Conservation (phyloP, 495 filamentous ascomycete species). For the Podospora sp. region DNA sequence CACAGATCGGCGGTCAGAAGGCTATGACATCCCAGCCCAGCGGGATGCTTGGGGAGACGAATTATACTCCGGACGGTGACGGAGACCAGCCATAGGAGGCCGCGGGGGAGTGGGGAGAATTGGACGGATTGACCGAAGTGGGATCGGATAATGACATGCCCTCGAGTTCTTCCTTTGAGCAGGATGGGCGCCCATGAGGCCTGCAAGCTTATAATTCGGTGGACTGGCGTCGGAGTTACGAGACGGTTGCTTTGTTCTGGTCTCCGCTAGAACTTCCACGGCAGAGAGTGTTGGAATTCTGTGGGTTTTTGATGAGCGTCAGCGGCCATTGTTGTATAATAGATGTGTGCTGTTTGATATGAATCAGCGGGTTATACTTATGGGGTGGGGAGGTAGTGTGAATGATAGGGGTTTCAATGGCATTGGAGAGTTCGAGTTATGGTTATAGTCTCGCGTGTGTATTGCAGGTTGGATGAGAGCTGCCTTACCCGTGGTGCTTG, state of each 20-base stretch:
- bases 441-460: too few species aligned
- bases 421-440: not conserved
- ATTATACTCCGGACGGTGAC: constrained; percentile 66
- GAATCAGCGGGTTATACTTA: not conserved
- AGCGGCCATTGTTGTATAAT: not conserved
- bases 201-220: not conserved
- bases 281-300: not conserved
- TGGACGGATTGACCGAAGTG: too few species aligned
- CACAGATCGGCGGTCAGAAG: constrained; percentile 50
- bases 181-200: not conserved
- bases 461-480: too few species aligned
- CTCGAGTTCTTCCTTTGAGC: not conserved
- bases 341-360: not conserved
- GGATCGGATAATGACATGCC: not conserved
- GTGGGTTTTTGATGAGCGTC: not conserved
- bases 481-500: too few species aligned
- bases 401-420: not conserved
- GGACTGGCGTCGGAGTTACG: constrained; percentile 14
- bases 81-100: constrained; percentile 28
- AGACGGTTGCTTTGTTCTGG: constrained; percentile 1
- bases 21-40: constrained; percentile 41
- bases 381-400: not conserved
- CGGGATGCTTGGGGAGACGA: constrained; percentile 67
- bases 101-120: constrained; percentile 25
- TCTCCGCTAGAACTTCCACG: not conserved